These are phyloP conservation scores for Talaromyces liani DNA, from an alignment of 495 filamentous ascomycete genomes.

Conservation along the genomic window DNA sequence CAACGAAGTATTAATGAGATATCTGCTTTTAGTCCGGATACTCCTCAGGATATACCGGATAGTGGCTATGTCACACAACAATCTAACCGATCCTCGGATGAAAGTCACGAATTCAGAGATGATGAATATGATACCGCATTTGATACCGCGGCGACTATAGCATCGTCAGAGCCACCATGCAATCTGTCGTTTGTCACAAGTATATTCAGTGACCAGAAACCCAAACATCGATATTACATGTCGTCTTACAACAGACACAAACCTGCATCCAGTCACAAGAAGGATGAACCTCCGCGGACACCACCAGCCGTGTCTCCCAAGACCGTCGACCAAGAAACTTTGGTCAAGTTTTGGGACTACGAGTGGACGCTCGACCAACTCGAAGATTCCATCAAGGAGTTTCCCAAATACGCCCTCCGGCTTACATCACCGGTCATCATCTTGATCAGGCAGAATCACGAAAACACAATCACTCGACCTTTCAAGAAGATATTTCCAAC, in stretches of 20 bases:
- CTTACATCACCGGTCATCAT: slow-evolving; percentile 41
- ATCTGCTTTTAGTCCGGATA: slow-evolving; percentile 41
- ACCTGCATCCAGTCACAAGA: not conserved
- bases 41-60: slow-evolving; percentile 32
- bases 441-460: slow-evolving; percentile 31
- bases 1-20: slow-evolving; percentile 30
- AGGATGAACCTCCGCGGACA: not conserved
- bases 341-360: slow-evolving; percentile 34
- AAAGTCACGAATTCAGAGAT: slow-evolving; percentile 20
- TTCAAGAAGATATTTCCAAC: slow-evolving; percentile 53
- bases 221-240: not conserved
- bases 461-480: slow-evolving; percentile 30
- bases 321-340: slow-evolving; percentile 22
- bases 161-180: not conserved
- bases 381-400: slow-evolving; percentile 35
- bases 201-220: not conserved
- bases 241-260: slow-evolving; percentile 4
- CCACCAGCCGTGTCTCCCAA: slow-evolving; percentile 23
- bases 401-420: slow-evolving; percentile 34
- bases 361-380: slow-evolving; percentile 41
- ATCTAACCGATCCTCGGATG: slow-evolving; percentile 22
- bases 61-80: slow-evolving; percentile 30
- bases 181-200: not conserved
- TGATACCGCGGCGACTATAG: not conserved
- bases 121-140: slow-evolving; percentile 17